phyloP scores from a whole-genome alignment of 2,329 filamentous ascomycete genomes.

The Colletotrichum sp. region DNA sequence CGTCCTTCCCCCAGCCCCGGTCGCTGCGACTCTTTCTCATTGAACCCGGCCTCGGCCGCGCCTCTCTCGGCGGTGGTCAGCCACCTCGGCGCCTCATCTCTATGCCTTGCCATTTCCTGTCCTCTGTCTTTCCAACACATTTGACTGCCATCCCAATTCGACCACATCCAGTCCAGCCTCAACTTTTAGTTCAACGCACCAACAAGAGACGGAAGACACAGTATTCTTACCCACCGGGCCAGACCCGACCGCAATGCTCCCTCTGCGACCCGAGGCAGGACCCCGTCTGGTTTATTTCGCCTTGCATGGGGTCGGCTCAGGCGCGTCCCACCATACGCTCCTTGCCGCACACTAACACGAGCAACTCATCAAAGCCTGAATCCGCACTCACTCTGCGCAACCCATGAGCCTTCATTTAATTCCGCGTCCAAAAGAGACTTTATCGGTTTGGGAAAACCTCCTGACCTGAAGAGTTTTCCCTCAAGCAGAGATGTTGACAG shows the following conservation, averaged over 20 bases:
- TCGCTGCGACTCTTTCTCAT: background rate
- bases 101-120: background rate
- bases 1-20: background rate
- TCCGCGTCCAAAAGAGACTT: background rate
- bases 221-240: background rate
- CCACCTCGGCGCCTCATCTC: background rate
- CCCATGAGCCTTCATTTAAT: background rate
- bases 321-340: background rate
- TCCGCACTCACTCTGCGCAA: background rate
- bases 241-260: background rate
- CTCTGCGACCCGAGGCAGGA: slow-evolving; percentile 4
- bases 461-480: background rate
- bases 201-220: background rate
- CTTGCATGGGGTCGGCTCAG: background rate
- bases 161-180: background rate
- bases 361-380: slow-evolving; percentile 5
- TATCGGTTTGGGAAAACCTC: background rate
- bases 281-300: slow-evolving; percentile 10
- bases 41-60: background rate
- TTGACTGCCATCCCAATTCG: background rate
- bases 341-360: slow-evolving; percentile 6
- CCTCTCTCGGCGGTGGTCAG: background rate
- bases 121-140: background rate
- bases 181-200: background rate
- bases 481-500: background rate